Base-by-base conservation (phyloP, 257 asterid genomes). In the Coffea canephora region DNA sequence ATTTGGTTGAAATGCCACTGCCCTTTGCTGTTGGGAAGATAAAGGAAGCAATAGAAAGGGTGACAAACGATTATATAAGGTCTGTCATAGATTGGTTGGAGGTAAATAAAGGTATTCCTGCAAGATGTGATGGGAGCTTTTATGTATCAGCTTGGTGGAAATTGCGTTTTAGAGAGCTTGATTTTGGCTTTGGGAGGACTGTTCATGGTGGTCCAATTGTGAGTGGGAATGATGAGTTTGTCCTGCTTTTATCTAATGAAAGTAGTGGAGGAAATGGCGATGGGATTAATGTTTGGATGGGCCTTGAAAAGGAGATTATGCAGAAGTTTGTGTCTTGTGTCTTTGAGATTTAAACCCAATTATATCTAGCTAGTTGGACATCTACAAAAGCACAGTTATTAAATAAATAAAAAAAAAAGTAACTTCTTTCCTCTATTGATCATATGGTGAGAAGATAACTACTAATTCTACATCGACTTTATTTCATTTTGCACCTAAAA, bases 81-180 rank as follows among this genome's bases (percentile, higher is more conserved):
- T 88, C 91, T 0, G 86, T 74, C 23, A 78, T 85, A 67, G 89
- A 84, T 39, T 85, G 89, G 91, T 48, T 86, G n/a, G 88, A 88
- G 77, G 88, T 88, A 8, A 78, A 86, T 49, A 84, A 49, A 59
- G 89, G 86, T 65, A 81, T 81, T 34, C 88, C 88, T 31, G 84
- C 80, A 9, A 84, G 80, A 39, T 78, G 87, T 68, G 64, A 45
- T 48, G 86, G 89, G 6, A 72, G 69, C 6, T 88, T 83, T 70
- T 85, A 81, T 73, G 89, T 84, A 72, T 84, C 87, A 39, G 87
- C 89, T 62, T 86, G 90, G 89, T 86, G 87, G 87, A 88, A 86
- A 67, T 41, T 88, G 80, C 67, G 81, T 7, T 85, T 87, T 25
- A 66, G 49, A 14, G 90, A 83, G 55, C 78, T 86, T 46, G 89